These are phyloP conservation scores for Colletotrichum karsti DNA, from an alignment of 2,329 filamentous ascomycete genomes.

Conservation along the genomic window DNA sequence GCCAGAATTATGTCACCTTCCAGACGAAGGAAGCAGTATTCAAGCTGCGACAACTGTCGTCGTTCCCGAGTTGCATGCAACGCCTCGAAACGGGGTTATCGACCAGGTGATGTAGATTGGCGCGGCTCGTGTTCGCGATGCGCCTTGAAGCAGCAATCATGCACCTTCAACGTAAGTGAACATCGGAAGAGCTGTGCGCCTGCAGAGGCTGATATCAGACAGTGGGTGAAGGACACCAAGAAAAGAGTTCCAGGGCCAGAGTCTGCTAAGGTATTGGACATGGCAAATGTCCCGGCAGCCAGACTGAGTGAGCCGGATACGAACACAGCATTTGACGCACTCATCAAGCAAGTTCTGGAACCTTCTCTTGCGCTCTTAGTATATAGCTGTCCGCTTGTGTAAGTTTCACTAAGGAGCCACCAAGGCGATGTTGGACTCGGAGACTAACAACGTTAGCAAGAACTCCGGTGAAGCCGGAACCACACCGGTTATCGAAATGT, in stretches of 20 bases:
- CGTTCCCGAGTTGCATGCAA: conserved; percentile 40
- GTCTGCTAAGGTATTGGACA: background rate
- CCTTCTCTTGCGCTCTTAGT: background rate
- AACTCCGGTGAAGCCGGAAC: background rate
- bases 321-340: background rate
- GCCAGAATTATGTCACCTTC: background rate
- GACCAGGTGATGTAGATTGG: background rate
- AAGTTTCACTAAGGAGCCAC: background rate
- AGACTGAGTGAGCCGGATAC: background rate
- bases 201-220: background rate
- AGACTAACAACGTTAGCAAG: background rate
- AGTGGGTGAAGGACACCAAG: background rate
- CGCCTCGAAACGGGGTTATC: conserved; percentile 32
- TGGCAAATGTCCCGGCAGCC: no score
- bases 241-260: background rate
- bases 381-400: background rate
- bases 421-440: background rate
- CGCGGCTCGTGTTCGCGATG: conserved; percentile 29
- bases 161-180: conserved; percentile 30
- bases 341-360: background rate
- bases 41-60: conserved; percentile 43
- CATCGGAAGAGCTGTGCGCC: background rate
- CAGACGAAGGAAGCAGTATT: conserved; percentile 38
- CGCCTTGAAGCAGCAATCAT: conserved; percentile 20
- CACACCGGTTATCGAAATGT: background rate